Conservation (phyloP, 805 yeast species). For the Debaryomyces tyrocola region DNA sequence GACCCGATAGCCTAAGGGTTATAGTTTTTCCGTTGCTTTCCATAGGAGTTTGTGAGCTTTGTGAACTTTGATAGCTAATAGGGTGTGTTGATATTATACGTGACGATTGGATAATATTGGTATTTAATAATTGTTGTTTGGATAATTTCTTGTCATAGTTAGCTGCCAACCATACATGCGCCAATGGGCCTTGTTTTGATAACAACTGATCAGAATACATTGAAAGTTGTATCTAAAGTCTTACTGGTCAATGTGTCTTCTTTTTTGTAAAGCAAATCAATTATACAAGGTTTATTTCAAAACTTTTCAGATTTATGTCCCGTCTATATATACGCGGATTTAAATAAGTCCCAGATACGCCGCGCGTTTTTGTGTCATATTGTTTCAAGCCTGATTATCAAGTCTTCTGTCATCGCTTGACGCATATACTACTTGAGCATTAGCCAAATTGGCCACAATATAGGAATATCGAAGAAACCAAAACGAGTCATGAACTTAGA, state of each 20-base stretch:
- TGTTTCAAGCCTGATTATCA: background rate
- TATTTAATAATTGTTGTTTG: conserved; percentile 67
- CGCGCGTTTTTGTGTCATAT: conserved; percentile 7
- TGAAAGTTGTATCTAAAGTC: background rate
- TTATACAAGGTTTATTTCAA: background rate
- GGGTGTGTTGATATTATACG: conserved; percentile 52
- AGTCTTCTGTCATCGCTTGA: background rate
- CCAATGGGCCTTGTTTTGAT: conserved; percentile 78
- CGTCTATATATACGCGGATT: background rate
- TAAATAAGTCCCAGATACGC: background rate
- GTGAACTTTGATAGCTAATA: conserved; percentile 36
- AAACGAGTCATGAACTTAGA: conserved; percentile 33
- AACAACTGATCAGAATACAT: conserved; percentile 47
- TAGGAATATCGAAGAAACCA: background rate
- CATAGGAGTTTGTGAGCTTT: conserved; percentile 14
- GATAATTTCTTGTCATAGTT: conserved; percentile 78
- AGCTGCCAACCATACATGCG: conserved; percentile 91
- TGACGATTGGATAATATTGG: conserved; percentile 62
- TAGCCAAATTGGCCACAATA: background rate
- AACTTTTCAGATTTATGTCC: background rate
- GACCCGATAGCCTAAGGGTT: conserved; percentile 82
- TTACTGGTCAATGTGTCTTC: background rate
- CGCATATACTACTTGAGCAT: too few species aligned
- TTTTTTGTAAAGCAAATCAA: too few species aligned
- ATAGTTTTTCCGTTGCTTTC: conserved; percentile 50